These are phyloP conservation scores for Tricholoma hemisulphureum DNA, from an alignment of 768 basidiomycete genomes.

Conservation along the genomic window DNA sequence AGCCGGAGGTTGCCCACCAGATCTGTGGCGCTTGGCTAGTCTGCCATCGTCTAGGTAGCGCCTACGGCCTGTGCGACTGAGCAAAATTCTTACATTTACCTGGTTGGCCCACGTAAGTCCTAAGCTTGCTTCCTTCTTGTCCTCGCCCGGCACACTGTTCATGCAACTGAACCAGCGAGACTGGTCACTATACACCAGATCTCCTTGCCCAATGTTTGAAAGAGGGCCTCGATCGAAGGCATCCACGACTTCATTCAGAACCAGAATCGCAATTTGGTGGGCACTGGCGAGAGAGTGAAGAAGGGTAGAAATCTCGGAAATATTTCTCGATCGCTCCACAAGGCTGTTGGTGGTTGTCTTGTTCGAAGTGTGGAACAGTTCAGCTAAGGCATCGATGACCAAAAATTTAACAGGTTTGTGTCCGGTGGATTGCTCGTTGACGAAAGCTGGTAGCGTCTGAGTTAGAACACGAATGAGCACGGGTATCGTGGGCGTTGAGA, in stretches of 20 bases:
- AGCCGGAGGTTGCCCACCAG: slow-evolving; percentile 3
- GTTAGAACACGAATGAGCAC: slow-evolving; percentile 56
- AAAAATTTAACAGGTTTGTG: slow-evolving; percentile 70
- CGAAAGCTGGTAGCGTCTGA: slow-evolving; percentile 51
- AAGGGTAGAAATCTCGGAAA: slow-evolving; percentile 63
- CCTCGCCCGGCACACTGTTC: slow-evolving; percentile 54
- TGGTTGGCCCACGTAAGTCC: slow-evolving; percentile 95
- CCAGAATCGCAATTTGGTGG: slow-evolving; percentile 69
- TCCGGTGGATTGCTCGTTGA: slow-evolving; percentile 32
- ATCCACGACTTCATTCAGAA: slow-evolving; percentile 89
- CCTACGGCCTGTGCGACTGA: slow-evolving; percentile 72
- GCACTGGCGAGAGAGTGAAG: slow-evolving; percentile 70
- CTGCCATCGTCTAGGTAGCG: slow-evolving; percentile 44
- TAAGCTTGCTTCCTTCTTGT: slow-evolving; percentile 74
- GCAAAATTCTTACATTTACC: slow-evolving; percentile 81
- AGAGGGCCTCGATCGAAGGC: slow-evolving; percentile 47
- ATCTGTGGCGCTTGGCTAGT: slow-evolving; percentile 27
- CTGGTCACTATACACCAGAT: slow-evolving; percentile 68
- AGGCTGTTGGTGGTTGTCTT: slow-evolving; percentile 62
- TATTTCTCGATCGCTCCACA: slow-evolving; percentile 67
- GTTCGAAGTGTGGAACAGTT: slow-evolving; percentile 70
- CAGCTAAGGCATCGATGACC: slow-evolving; percentile 85
- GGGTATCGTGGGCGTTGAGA: slow-evolving; percentile 52
- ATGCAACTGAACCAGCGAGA: slow-evolving; percentile 73
- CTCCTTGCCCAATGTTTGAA: slow-evolving; percentile 23